These are phyloP conservation scores for Nannochloropsis gaditana DNA, from an alignment of 108 stramenopile species.

Conservation along the genomic window DNA sequence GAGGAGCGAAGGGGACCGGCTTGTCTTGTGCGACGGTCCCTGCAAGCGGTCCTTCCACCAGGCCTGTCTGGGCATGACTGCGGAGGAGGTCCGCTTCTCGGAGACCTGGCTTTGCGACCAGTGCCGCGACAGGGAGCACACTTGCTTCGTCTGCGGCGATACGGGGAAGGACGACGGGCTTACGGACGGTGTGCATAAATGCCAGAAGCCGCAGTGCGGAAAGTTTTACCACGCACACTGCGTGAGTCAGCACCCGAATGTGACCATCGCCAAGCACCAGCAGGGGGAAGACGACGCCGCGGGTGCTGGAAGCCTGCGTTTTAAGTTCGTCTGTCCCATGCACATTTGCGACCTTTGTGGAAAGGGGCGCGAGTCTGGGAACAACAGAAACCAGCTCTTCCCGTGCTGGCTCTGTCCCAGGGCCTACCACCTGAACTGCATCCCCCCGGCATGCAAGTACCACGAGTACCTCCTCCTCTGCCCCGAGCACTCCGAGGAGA, in stretches of 20 bases:
- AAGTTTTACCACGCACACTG: constrained; percentile 48
- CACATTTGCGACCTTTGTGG: constrained; percentile 84
- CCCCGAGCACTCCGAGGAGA: constrained; percentile 67
- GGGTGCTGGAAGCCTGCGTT: background rate
- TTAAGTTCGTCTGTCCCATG: constrained; percentile 72
- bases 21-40: constrained; percentile 38
- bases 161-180: constrained; percentile 35
- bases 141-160: constrained; percentile 46
- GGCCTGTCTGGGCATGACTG: constrained; percentile 33
- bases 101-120: constrained; percentile 45
- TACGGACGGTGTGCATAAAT: constrained; percentile 38
- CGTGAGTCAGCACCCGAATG: constrained; percentile 32
- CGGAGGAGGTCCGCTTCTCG: constrained; percentile 22
- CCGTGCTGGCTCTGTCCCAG: constrained; percentile 72
- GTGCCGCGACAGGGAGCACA: constrained; percentile 36
- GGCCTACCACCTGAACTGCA: constrained; percentile 76
- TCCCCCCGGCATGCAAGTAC: constrained; percentile 66
- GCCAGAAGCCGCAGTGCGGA: constrained; percentile 26
- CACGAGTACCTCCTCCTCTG: constrained; percentile 76
- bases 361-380: constrained; percentile 44
- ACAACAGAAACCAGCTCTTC: constrained; percentile 31
- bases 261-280: constrained; percentile 11
- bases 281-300: background rate
- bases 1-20: constrained; percentile 25
- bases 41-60: constrained; percentile 44